Base-by-base conservation (phyloP, 2,329 filamentous ascomycete species). In the Calonectria naviculata region DNA sequence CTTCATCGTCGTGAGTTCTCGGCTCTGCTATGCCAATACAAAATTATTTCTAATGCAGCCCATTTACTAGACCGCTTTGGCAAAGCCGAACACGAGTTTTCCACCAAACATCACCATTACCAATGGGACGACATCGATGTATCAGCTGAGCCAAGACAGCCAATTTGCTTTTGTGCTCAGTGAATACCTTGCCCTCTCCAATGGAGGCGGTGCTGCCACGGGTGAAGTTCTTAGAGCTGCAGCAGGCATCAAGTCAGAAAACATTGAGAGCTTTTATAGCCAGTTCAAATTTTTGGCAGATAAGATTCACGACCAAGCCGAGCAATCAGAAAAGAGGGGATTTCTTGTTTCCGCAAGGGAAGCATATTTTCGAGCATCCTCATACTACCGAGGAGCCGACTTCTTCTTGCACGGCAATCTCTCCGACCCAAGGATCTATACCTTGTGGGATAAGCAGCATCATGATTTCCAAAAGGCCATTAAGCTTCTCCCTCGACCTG, bases 331-430 rank as follows among this genome's bases (percentile, higher is more conserved):
- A 17, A 47, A 62, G 36, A 56, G 31, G 5, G 38, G 41, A 3
- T 64, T 64, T 6, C 36, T 61, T 0, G 67, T 80, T 2, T 80
- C 76, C 1, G 79, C 76, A 2, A 71, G 79, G 2, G 71, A 71
- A 0, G 74, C 78, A 24, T 78, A 72, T 42, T 86, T 87, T 76
- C 81, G 80, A 12, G 82, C 84, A 0, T 78, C 85, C 2, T 81
- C 79, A 1, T 87, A 87, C 76, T 86, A 82, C 72, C 82, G 85
- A 21, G 49, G 72, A 2, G 82, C 86, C 12, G 82, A 84, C 64
- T 86, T 86, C 76, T 87, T 80, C 74, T 78, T 86, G 17, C 82
- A 84, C 64, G 81, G 79, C 15, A 84, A 87, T 74, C 74, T 74
- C 74, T 78, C 71, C 5, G 83, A 87, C 56, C 81, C 84, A 3